Conservation (phyloP, 2,329 filamentous ascomycete genomes). For the Penicillium oxalicum region DNA sequence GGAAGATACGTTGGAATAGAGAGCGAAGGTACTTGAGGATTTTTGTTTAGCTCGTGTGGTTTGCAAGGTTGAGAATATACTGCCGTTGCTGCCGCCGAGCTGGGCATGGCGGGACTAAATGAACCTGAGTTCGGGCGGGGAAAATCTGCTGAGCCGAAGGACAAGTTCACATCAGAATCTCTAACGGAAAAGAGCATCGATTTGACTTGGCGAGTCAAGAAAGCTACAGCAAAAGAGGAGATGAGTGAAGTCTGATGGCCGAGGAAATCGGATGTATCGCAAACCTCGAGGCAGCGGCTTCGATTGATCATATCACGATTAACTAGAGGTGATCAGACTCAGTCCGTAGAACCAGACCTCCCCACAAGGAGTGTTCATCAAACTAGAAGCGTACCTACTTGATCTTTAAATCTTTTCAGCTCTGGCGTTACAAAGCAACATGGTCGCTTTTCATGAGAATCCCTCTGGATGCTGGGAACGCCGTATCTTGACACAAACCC, state of each 20-base stretch:
- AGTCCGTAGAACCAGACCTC: too few relatives aligned
- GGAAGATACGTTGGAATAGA: too few relatives aligned
- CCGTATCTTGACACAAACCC: constrained; percentile 42
- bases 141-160: constrained; percentile 13
- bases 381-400: too few relatives aligned
- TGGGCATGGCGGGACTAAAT: neutral
- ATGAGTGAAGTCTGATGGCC: too few relatives aligned
- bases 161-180: neutral
- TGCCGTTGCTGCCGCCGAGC: too few relatives aligned
- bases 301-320: constrained; percentile 5
- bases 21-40: neutral
- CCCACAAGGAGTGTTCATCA: too few relatives aligned
- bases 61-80: too few relatives aligned
- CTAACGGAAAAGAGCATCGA: neutral
- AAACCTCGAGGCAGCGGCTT: constrained; percentile 15
- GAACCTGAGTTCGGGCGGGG: constrained; percentile 16
- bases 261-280: constrained; percentile 14
- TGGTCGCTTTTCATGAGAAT: constrained; percentile 44
- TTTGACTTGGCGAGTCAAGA: neutral
- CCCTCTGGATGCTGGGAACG: constrained; percentile 47
- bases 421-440: constrained; percentile 42
- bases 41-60: too few relatives aligned
- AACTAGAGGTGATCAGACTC: constrained; percentile 10
- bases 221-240: neutral
- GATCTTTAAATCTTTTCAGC: constrained; percentile 48